Conservation (phyloP, 2,329 filamentous ascomycete species). For the Decorospora gaudefroyi region DNA sequence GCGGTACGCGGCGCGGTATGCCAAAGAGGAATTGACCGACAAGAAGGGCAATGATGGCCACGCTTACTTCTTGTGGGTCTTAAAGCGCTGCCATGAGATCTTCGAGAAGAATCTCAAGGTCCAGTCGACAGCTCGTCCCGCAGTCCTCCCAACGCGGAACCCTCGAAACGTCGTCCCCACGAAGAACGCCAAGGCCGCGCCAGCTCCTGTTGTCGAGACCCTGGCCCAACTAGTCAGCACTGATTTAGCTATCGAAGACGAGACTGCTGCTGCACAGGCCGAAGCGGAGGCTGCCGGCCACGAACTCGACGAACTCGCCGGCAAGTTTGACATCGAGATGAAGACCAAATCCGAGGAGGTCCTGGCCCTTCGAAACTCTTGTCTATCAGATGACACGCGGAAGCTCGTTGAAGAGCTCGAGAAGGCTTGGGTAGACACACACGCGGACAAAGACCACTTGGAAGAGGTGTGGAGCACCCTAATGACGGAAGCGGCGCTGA, state of each 20-base stretch:
- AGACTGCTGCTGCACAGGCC: background rate
- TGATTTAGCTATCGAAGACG: background rate
- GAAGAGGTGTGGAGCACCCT: background rate
- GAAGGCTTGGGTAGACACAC: background rate
- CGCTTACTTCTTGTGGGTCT: conserved; percentile 1
- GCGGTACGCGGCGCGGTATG: background rate
- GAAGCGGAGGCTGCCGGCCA: background rate
- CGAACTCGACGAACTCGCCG: background rate
- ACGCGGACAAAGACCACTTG: background rate
- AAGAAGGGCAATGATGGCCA: background rate
- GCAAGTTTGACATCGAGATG: background rate
- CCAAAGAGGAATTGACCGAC: background rate
- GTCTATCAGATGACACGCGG: background rate
- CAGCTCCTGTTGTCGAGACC: background rate
- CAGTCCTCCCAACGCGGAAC: background rate
- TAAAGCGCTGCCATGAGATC: background rate
- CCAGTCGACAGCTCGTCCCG: background rate
- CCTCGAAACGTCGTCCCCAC: background rate
- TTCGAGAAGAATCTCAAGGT: conserved; percentile 1
- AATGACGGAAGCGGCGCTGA: conserved; percentile 1
- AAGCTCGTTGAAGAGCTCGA: background rate
- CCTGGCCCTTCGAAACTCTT: conserved; percentile 1
- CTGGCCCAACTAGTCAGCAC: no score
- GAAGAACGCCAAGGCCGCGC: background rate
- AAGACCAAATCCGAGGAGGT: background rate